Evolutionary conservation across 176 grass and related monocot species (phyloP).

Genomic region (Bromus sterilis): DNA sequence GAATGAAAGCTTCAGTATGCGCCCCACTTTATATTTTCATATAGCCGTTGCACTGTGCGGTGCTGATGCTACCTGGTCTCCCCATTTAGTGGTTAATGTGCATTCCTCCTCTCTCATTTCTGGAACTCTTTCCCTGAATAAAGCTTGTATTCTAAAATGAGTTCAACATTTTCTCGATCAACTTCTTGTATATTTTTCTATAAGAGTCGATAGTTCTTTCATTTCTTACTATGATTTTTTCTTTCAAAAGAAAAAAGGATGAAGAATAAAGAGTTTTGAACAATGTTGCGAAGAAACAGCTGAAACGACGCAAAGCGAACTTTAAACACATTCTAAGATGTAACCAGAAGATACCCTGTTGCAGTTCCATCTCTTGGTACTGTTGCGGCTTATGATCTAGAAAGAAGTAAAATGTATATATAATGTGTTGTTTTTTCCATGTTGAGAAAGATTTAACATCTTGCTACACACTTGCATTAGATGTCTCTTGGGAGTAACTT

Average conservation of each 20-base stretch:
- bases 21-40: neutral
- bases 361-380: neutral
- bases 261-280: conserved; percentile 42
- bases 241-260: conserved; percentile 24
- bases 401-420: neutral
- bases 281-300: conserved; percentile 29
- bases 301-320: conserved; percentile 29
- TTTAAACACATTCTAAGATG: conserved; percentile 22
- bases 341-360: neutral
- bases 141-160: neutral
- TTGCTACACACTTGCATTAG: neutral
- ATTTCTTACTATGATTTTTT: conserved; percentile 13
- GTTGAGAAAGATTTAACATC: neutral
- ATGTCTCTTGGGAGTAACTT: neutral
- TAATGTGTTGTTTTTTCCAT: neutral
- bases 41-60: too few relatives aligned
- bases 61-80: too few relatives aligned
- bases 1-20: neutral
- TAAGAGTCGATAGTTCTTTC: neutral
- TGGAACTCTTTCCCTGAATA: neutral
- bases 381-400: neutral
- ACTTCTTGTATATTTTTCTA: neutral
- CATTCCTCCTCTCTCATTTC: too few relatives aligned
- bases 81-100: too few relatives aligned
- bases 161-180: neutral